Percentiles rank a stretch among this genome's conserved stretches.
Conservation (phyloP, 768 basidiomycete genomes). For the Mycena haematopus region DNA sequence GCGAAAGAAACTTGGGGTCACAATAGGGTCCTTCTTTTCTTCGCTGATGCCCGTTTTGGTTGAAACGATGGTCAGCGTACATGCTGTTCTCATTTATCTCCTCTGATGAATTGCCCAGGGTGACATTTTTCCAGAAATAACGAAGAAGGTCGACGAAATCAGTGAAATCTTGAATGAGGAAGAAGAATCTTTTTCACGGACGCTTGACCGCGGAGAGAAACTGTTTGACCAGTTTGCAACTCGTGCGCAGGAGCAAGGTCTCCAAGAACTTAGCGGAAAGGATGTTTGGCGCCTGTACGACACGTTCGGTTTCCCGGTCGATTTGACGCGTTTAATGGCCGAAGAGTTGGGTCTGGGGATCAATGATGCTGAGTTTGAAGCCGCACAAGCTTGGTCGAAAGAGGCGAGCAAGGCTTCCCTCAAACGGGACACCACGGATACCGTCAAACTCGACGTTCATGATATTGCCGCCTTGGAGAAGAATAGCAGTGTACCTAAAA, state of each 20-base stretch:
- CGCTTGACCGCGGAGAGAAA: conserved; percentile 94
- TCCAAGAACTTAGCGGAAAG: conserved; percentile 78
- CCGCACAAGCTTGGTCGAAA: conserved; percentile 86
- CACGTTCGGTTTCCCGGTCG: conserved; percentile 97
- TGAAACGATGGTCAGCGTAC: conserved; percentile 73
- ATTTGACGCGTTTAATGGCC: conserved; percentile 96
- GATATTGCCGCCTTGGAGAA: conserved; percentile 88
- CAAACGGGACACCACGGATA: conserved; percentile 71
- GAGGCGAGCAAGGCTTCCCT: conserved; percentile 88
- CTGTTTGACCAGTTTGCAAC: conserved; percentile 89
- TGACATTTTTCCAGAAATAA: conserved; percentile 91
- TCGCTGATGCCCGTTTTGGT: conserved; percentile 88
- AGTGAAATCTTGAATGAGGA: conserved; percentile 97
- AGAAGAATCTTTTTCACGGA: conserved; percentile 97
- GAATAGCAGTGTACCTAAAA: conserved; percentile 80
- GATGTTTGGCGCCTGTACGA: conserved; percentile 99
- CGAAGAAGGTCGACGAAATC: conserved; percentile 78
- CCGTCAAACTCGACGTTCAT: conserved; percentile 94
- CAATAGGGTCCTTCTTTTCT: conserved; percentile 95
- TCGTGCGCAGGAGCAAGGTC: conserved; percentile 65
- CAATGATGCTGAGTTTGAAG: conserved; percentile 89
- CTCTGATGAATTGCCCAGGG: conserved; percentile 54
- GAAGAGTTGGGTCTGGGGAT: conserved; percentile 86
- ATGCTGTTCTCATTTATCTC: conserved; percentile 11
- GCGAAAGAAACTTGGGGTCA: conserved; percentile 91